Base-by-base conservation (phyloP, 2,329 filamentous ascomycete species). In the Diaporthe caulivora region DNA sequence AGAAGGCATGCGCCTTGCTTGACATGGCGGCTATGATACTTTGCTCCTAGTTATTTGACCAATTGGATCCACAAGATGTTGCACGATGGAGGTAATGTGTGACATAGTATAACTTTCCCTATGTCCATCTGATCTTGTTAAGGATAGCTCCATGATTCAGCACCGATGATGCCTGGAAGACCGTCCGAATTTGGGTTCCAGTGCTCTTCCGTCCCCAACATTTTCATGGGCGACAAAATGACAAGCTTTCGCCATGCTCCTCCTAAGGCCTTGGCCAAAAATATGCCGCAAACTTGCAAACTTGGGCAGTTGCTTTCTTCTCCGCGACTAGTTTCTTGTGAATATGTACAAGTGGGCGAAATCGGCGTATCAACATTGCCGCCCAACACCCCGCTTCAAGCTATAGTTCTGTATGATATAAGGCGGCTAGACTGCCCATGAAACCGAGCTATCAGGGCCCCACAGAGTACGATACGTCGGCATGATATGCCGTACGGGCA, bases 201-300 rank as follows among this genome's bases (percentile, higher is more conserved):
- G 6, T 3, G 17, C 31, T 13, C n/a, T 2, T 40, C 6, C 44
- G 42, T 17, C 29, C 34, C 44, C 1, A 18, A 15, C 44, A 0
- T 4, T 18, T 47, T 15, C 7, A 8, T 17, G 15, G 17, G 60
- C 29, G 29, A 18, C 29, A 24, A 18, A n/a, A 29, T 18, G 21
- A 51, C 60, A 65, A 65, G 60, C 60, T 65, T 64, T 65, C 21
- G 42, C 26, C 60, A 65, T 26, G 44, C 29, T 18, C 26, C 7
- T 6, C 4, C 26, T 49, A 34, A n/a, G 4, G 60, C 11, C 60
- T 64, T 64, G 42, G 60, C 60, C 26, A 42, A 13, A 49, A 1
- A 1, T 18, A 64, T 64, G 29, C 21, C 42, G 29, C 42, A 17
- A 34, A 49, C 11, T 17, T 24, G 29, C 42, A 17, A 34, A 49